Evolutionary conservation across 2,329 filamentous ascomycete species (phyloP).

Genomic region (Aspergillus glaucus): DNA sequence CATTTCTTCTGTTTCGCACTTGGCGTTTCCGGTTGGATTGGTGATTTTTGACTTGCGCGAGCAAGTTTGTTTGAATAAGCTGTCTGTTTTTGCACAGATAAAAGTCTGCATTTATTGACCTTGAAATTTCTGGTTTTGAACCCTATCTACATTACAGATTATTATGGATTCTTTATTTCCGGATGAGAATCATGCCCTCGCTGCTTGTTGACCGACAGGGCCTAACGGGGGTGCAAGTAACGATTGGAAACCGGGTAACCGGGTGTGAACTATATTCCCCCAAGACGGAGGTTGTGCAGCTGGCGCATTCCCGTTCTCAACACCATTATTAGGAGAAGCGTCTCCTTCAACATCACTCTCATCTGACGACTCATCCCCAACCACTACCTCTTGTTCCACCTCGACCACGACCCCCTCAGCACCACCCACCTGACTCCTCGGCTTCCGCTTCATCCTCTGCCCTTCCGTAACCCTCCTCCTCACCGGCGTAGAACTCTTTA

Average conservation of each 20-base stretch:
- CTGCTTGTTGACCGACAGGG: neutral
- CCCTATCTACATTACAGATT: neutral
- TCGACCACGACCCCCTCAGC: too few relatives aligned
- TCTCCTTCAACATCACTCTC: neutral
- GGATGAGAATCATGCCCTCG: neutral
- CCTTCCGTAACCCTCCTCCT: neutral
- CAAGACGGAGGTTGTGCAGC: neutral
- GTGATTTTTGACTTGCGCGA: conserved; percentile 8
- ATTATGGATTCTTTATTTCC: neutral
- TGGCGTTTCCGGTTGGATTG: conserved; percentile 15
- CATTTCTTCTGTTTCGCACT: neutral
- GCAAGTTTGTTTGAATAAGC: conserved; percentile 6
- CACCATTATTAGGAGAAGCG: neutral
- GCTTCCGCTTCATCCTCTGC: too few relatives aligned
- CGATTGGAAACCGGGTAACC: neutral
- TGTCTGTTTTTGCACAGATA: conserved; percentile 17
- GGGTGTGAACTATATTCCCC: neutral
- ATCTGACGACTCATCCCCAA: neutral
- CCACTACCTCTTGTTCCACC: neutral
- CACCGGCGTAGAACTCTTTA: neutral
- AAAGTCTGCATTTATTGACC: conserved; percentile 8
- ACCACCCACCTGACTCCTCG: too few relatives aligned
- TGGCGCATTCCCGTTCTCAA: neutral
- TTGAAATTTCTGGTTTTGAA: neutral
- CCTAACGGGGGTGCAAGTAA: neutral